These are phyloP conservation scores for Ricinus communis DNA, from an alignment of 345 rosid species.

Conservation along the genomic window DNA sequence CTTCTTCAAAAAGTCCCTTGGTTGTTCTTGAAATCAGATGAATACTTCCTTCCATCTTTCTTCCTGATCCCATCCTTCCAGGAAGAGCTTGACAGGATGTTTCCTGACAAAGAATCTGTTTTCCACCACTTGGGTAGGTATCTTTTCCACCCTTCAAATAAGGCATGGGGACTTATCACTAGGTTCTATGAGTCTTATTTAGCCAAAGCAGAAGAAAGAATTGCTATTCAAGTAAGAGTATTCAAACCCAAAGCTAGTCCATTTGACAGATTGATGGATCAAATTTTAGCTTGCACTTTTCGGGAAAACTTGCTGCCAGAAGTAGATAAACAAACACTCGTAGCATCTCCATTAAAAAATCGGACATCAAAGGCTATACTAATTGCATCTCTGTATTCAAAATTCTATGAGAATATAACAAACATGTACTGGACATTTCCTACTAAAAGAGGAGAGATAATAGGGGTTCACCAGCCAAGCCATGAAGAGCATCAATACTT, in stretches of 20 bases:
- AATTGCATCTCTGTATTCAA: conserved; percentile 11
- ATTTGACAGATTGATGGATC: conserved; percentile 6
- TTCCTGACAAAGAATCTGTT: conserved; percentile 24
- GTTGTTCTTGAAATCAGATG: conserved; percentile 24
- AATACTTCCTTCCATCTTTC: conserved; percentile 22
- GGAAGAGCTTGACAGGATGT: conserved; percentile 12
- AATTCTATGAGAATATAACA: conserved; percentile 12
- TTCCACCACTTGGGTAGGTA: conserved; percentile 26
- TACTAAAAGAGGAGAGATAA: conserved; percentile 12
- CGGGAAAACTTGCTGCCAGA: conserved; percentile 15
- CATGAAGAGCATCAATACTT: conserved; percentile 13
- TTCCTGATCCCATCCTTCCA: conserved; percentile 21
- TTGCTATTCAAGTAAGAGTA: conserved; percentile 21
- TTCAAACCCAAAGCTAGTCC: conserved; percentile 1
- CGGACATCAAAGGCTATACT: conserved; percentile 14
- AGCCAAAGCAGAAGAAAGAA: conserved; percentile 11
- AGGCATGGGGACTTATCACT: conserved; percentile 25
- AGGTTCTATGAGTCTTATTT: conserved; percentile 19
- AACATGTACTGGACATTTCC: conserved; percentile 20
- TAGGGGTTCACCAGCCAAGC: conserved; percentile 20
- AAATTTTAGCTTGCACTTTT: conserved; percentile 5
- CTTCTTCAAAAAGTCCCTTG: conserved; percentile 18
- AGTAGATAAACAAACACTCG: not conserved
- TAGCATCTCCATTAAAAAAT: not conserved
- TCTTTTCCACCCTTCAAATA: conserved; percentile 28